Conservation (phyloP, 2,329 filamentous ascomycete species). For the Catunica adiposa region DNA sequence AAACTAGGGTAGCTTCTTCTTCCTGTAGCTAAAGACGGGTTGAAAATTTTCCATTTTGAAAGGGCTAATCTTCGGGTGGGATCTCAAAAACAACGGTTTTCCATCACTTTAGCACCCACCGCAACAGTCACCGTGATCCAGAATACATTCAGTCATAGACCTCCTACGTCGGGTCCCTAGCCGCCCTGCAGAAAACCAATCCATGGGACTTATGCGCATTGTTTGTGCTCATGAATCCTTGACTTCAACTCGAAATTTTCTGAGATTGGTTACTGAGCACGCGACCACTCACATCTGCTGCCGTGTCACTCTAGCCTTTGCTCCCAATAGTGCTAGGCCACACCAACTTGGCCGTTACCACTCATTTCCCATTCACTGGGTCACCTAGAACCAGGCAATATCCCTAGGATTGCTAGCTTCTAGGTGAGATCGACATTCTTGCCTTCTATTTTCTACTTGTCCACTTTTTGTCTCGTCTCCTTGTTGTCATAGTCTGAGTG, state of each 20-base stretch:
- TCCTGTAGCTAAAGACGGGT: not conserved
- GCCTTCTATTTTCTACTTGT: not conserved
- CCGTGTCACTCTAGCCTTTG: too few species aligned
- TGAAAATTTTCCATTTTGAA: not conserved
- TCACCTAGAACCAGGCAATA: too few species aligned
- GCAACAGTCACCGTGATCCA: not conserved
- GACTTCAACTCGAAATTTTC: not conserved
- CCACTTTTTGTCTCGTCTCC: not conserved
- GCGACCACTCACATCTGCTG: not conserved
- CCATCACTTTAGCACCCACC: too few species aligned
- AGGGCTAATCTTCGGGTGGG: not conserved
- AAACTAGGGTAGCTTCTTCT: not conserved
- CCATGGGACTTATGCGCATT: not conserved
- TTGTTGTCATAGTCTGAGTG: not conserved
- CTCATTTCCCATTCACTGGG: too few species aligned
- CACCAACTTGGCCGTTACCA: too few species aligned
- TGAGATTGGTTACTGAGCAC: not conserved
- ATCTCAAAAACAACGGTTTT: too few species aligned
- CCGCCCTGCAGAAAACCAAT: not conserved
- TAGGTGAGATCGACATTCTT: not conserved
- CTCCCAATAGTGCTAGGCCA: too few species aligned
- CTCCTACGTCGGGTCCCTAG: not conserved
- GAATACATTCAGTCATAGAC: not conserved
- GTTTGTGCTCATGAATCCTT: constrained; percentile 1
- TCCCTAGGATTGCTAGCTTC: too few species aligned